Evolutionary conservation across 495 filamentous ascomycete species (phyloP).

Genomic region (Penicillium nucicola): DNA sequence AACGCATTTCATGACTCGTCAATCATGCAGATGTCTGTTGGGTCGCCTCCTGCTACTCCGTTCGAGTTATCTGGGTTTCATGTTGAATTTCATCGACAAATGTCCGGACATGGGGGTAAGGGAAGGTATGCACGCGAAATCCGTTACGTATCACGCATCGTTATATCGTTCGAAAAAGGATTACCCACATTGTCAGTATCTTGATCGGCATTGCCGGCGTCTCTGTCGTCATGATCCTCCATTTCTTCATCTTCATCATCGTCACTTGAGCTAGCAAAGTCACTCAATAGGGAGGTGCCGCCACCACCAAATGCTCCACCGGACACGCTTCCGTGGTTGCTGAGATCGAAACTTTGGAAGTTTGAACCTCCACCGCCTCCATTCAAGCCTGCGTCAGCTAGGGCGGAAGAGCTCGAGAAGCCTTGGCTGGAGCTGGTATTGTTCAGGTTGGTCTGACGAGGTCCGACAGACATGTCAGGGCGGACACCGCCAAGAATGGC

Average conservation of each 20-base stretch:
- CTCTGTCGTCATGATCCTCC: slow-evolving; percentile 75
- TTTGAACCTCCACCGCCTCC: slow-evolving; percentile 49
- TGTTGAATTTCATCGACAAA: no score
- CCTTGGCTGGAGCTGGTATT: slow-evolving; percentile 57
- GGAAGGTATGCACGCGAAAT: slow-evolving; percentile 1
- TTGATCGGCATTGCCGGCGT: slow-evolving; percentile 28
- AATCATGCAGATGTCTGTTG: no score
- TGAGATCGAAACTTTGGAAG: slow-evolving; percentile 74
- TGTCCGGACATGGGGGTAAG: slow-evolving; percentile 1
- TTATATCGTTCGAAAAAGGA: slow-evolving; percentile 53
- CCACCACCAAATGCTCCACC: slow-evolving; percentile 65
- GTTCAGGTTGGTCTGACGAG: slow-evolving; percentile 64
- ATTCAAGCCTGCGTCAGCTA: slow-evolving; percentile 73
- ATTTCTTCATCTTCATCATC: slow-evolving; percentile 97
- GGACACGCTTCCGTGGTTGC: slow-evolving; percentile 58
- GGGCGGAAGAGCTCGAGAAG: slow-evolving; percentile 61
- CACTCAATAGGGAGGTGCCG: slow-evolving; percentile 73
- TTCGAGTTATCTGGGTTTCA: no score
- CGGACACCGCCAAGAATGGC: slow-evolving; percentile 96
- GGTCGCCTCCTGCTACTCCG: no score
- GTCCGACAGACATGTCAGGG: slow-evolving; percentile 75
- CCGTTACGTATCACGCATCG: slow-evolving; percentile 48
- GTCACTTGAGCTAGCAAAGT: slow-evolving; percentile 93
- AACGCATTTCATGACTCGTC: no score
- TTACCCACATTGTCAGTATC: slow-evolving; percentile 66